A percentile compares a stretch with the other conserved stretches of the same genome.
phyloP scores from a whole-genome alignment of 2,329 filamentous ascomycete genomes.

The Cercospora sesami region DNA sequence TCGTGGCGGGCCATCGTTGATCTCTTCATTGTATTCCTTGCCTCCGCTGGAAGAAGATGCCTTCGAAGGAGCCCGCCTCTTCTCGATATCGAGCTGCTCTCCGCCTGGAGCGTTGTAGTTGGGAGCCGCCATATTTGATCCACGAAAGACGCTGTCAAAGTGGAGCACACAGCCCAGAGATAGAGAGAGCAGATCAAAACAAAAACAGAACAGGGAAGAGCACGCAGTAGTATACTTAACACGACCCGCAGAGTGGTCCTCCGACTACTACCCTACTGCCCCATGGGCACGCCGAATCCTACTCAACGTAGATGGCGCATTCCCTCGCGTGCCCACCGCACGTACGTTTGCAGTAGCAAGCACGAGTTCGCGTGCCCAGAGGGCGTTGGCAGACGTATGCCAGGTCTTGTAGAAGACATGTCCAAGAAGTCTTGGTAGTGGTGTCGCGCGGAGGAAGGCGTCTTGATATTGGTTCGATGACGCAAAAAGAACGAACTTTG shows the following conservation, averaged over 20 bases:
- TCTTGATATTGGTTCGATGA: slow-evolving; percentile 5
- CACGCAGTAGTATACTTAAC: slow-evolving; percentile 13
- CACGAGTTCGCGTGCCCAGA: slow-evolving; percentile 10
- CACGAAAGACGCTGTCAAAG: neutral
- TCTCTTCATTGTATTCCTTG: slow-evolving; percentile 18
- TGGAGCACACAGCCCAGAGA: slow-evolving; percentile 2
- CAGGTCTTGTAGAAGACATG: slow-evolving; percentile 18
- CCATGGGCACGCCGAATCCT: slow-evolving; percentile 6
- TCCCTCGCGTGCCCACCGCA: slow-evolving; percentile 6
- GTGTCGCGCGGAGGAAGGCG: neutral
- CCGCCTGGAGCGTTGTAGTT: neutral
- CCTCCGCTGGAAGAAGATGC: slow-evolving; percentile 19
- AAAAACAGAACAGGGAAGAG: neutral
- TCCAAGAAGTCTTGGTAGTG: slow-evolving; percentile 19
- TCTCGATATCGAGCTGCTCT: slow-evolving; percentile 6
- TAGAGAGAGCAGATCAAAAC: neutral
- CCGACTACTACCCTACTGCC: neutral
- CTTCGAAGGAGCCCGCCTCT: slow-evolving; percentile 21
- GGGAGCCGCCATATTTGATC: neutral
- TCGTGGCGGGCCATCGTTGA: slow-evolving; percentile 17
- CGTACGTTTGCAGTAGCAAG: neutral
- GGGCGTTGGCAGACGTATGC: slow-evolving; percentile 25
- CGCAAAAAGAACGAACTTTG: slow-evolving; percentile 5
- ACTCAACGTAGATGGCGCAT: slow-evolving; percentile 14
- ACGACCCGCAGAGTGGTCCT: too few relatives aligned